Conservation (phyloP, 495 filamentous ascomycete species). For the Terfezia claveryi region DNA sequence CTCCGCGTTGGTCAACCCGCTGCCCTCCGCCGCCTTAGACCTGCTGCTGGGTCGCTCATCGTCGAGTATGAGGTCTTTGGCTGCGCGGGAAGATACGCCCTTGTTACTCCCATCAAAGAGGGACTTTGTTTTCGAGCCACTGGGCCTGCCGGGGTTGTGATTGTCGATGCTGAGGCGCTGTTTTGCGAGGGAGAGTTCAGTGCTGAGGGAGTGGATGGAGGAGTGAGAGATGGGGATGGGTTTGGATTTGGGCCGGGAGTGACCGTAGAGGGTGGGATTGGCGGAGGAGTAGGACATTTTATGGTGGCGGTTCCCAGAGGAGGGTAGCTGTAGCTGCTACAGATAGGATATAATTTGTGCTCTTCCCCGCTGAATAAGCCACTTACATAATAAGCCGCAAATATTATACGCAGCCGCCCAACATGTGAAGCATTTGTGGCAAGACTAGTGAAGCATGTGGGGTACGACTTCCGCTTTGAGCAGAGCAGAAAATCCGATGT, state of each 20-base stretch:
- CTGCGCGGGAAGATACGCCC: conserved; percentile 8
- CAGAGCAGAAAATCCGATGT: no score
- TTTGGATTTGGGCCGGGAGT: conserved; percentile 39
- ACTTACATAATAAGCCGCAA: no score
- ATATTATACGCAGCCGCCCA: no score
- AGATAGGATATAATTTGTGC: no score
- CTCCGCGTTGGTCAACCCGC: conserved; percentile 16
- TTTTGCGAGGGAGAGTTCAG: conserved; percentile 52
- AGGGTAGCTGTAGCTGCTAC: no score
- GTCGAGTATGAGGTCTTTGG: conserved; percentile 1
- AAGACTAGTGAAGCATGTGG: no score
- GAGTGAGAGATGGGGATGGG: conserved; percentile 36
- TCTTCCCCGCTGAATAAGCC: no score
- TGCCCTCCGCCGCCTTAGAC: conserved; percentile 1
- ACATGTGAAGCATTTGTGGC: no score
- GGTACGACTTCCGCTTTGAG: no score
- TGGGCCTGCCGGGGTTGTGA: conserved; percentile 32
- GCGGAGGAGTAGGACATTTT: background rate
- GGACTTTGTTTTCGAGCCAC: conserved; percentile 33
- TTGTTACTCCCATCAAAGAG: conserved; percentile 11
- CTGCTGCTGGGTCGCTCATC: background rate
- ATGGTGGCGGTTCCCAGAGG: no score
- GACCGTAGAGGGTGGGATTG: conserved; percentile 48
- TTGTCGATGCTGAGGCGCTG: conserved; percentile 25
- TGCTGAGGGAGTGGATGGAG: conserved; percentile 56